phyloP scores from a whole-genome alignment of 345 rosid species.

The Camelina sativa region DNA sequence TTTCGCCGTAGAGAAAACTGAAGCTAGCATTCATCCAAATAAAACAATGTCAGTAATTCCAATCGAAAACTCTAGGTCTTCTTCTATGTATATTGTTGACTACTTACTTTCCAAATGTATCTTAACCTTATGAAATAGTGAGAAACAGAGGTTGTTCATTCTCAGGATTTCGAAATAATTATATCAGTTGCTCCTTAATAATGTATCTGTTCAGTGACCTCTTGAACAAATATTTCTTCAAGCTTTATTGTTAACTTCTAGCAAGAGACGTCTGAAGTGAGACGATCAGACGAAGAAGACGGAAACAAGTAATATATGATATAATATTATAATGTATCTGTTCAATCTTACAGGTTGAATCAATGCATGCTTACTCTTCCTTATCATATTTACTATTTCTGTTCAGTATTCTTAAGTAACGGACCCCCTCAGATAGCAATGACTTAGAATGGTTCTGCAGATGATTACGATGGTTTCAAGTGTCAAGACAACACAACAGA shows the following conservation, averaged over 20 bases:
- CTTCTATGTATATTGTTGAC: conserved; percentile 16
- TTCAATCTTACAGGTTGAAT: conserved; percentile 3
- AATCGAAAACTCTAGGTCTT: background rate
- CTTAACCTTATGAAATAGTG: background rate
- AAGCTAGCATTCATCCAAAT: conserved; percentile 15
- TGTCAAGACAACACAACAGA: conserved; percentile 7
- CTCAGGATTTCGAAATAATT: background rate
- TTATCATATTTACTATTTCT: background rate
- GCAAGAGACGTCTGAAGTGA: too few species aligned
- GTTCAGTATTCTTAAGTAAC: background rate
- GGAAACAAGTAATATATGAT: too few species aligned
- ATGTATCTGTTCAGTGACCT: too few species aligned
- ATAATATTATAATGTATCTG: background rate
- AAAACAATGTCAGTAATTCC: conserved; percentile 12
- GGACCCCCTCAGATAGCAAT: background rate
- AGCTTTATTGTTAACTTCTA: too few species aligned
- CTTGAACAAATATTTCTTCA: too few species aligned
- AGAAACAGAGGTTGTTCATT: background rate
- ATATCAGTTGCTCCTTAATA: background rate
- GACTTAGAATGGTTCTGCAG: background rate
- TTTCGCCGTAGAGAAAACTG: conserved; percentile 40
- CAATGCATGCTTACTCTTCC: background rate
- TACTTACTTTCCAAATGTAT: conserved; percentile 11
- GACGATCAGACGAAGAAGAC: too few species aligned
- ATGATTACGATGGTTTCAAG: background rate